phyloP scores from a whole-genome alignment of 805 yeast species.

The Dipodascus geniculatus region DNA sequence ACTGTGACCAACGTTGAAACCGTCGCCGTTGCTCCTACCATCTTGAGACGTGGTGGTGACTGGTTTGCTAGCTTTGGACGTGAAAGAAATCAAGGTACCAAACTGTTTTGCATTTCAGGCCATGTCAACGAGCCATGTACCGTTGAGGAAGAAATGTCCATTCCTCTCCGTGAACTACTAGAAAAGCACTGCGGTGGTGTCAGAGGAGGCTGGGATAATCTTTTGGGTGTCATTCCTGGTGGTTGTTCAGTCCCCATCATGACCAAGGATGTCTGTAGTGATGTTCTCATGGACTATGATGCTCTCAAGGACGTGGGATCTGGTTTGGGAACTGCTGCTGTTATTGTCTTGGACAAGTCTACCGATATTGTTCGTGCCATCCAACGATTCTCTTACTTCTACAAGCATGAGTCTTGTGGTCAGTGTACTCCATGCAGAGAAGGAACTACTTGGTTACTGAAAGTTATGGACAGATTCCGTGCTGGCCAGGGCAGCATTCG shows the following conservation, averaged over 20 bases:
- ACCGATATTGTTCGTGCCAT: slow-evolving; percentile 79
- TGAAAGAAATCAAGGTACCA: slow-evolving; percentile 74
- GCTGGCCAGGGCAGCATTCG: slow-evolving; percentile 68
- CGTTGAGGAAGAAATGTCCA: slow-evolving; percentile 89
- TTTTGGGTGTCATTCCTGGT: slow-evolving; percentile 80
- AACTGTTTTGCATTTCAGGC: slow-evolving; percentile 78
- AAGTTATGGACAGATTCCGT: slow-evolving; percentile 74
- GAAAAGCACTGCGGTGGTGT: slow-evolving; percentile 89
- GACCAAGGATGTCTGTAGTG: slow-evolving; percentile 54
- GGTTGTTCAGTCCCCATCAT: slow-evolving; percentile 81
- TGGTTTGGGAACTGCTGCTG: slow-evolving; percentile 89
- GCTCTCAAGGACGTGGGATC: slow-evolving; percentile 77
- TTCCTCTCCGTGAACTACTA: slow-evolving; percentile 68
- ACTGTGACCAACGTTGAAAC: slow-evolving; percentile 90
- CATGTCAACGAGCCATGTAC: slow-evolving; percentile 90
- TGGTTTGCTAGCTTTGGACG: slow-evolving; percentile 83
- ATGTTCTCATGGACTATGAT: slow-evolving; percentile 77
- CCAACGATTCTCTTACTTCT: slow-evolving; percentile 73
- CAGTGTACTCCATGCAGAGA: slow-evolving; percentile 94
- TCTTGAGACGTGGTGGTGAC: slow-evolving; percentile 76
- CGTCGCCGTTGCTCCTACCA: slow-evolving; percentile 82
- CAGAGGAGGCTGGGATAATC: slow-evolving; percentile 87
- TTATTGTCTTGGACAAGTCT: slow-evolving; percentile 79
- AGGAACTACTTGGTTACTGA: slow-evolving; percentile 78
- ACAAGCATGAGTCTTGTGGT: slow-evolving; percentile 88